Conservation (phyloP, 331 rosid genomes). For the Saraca asoca region DNA sequence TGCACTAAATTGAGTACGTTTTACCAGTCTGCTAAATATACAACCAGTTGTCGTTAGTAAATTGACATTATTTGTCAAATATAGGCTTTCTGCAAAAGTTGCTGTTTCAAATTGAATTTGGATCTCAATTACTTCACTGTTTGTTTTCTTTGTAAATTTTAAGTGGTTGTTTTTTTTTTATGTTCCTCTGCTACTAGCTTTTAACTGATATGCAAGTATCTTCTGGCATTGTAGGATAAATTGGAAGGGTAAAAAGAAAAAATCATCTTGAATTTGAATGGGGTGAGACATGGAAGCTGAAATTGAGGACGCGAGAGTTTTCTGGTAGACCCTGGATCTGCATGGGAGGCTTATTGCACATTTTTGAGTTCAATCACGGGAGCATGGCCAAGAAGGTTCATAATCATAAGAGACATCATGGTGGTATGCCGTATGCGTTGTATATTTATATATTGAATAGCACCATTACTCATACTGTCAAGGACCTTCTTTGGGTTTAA, state of each 20-base stretch:
- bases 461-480: too few species aligned
- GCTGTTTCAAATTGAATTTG: too few species aligned
- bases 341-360: slow-evolving; percentile 86
- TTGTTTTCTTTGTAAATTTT: slow-evolving; percentile 14
- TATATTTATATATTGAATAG: too few species aligned
- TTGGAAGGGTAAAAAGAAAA: not conserved
- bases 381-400: slow-evolving; percentile 91
- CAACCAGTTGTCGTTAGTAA: too few species aligned
- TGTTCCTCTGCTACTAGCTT: not conserved
- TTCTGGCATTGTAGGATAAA: slow-evolving; percentile 36
- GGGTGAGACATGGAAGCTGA: slow-evolving; percentile 40
- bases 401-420: slow-evolving; percentile 59
- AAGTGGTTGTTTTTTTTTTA: slow-evolving; percentile 12
- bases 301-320: slow-evolving; percentile 50
- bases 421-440: slow-evolving; percentile 60
- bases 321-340: slow-evolving; percentile 57
- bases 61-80: too few species aligned
- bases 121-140: too few species aligned
- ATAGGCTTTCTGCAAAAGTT: too few species aligned
- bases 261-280: slow-evolving; percentile 18
- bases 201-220: slow-evolving; percentile 25
- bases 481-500: too few species aligned
- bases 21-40: too few species aligned
- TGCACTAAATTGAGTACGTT: too few species aligned
- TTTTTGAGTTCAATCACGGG: slow-evolving; percentile 65